Base-by-base conservation (phyloP, 1,284 basidiomycete genomes). In the Irpex rosettiformis region DNA sequence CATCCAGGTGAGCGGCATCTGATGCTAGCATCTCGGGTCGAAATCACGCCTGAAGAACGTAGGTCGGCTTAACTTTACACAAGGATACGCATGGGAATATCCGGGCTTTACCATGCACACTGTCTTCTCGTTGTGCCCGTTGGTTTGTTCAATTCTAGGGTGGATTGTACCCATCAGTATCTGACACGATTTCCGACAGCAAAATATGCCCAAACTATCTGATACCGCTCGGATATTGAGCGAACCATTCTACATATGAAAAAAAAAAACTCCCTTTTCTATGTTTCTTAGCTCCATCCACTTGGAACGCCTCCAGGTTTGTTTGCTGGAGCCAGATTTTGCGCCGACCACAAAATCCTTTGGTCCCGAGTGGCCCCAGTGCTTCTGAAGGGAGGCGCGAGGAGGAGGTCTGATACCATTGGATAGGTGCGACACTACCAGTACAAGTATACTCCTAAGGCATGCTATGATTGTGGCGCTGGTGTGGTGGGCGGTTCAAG, bases 401-500 rank as follows among this genome's bases (percentile, higher is more conserved):
- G 21, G 43, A 45, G 43, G 24, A 51, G 10, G n/a, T n/a, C 48
- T 10, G 48, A 28, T 51, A 45, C 43, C 43, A 45, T 22, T 22
- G n/a, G 7, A 22, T 22, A 45, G 43, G 43, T 18, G 16, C 43
- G 8, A 45, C 18, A 22, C 25, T 22, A n/a, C 21, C 48, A 51
- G 48, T 24, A 11, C 21, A 51, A 28, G 22, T 11, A 21, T n/a
- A 28, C 22, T 16, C 48, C 48, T 13, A 24, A 27, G 11, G 18
- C 48, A 18, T 18, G 43, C 10, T 28, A 16, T 51, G 48, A 51
- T 51, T 51, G 48, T 51, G 48, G 48, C 48, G 48, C 27, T 51
- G 48, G 25, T 10, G 48, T n/a, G 27, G 10, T 51, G 22, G 10
- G 7, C 43, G 21, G 43, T 18, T 37, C 43, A 47, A 10, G 6